phyloP scores from a whole-genome alignment of 371 early-diverging fungal genomes.

The Haplosporangium sp. region DNA sequence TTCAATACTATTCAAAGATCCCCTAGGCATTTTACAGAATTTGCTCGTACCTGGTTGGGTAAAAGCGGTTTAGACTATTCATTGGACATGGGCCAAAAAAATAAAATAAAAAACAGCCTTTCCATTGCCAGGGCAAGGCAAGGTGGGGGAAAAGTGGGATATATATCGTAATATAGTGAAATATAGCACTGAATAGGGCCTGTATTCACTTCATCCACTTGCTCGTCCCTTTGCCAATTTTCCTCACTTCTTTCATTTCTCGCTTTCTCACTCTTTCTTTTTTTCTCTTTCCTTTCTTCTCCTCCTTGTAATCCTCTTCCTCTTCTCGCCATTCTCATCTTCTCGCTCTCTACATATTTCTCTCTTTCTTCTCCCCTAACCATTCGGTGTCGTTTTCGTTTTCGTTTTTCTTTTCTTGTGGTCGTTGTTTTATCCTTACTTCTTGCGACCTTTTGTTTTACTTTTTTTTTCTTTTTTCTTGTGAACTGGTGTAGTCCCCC shows the following conservation, averaged over 20 bases:
- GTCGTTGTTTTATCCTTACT: background rate
- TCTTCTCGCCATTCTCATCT: constrained; percentile 1
- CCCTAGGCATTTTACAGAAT: background rate
- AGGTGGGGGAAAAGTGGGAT: background rate
- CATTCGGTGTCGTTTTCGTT: background rate
- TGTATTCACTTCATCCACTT: background rate
- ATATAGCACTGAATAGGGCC: background rate
- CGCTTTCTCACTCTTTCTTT: background rate
- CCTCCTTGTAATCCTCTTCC: background rate
- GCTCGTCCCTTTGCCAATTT: background rate
- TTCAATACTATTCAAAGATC: constrained; percentile 3
- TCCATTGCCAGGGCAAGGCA: too few species aligned
- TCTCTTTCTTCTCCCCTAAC: background rate
- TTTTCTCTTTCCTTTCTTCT: background rate
- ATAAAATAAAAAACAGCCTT: background rate
- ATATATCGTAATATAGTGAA: background rate
- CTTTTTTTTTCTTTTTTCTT: background rate
- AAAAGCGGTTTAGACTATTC: background rate
- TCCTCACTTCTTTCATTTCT: background rate
- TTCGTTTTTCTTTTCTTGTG: constrained; percentile 5
- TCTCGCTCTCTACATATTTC: constrained; percentile 9
- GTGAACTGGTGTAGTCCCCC: constrained; percentile 14
- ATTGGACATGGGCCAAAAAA: background rate
- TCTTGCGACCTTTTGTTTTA: background rate
- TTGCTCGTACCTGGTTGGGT: constrained; percentile 4